A percentile compares a stretch with the other conserved stretches of the same genome.
These are phyloP conservation scores for Dictyostelium citrinum DNA, from an alignment of 78 protist genomes.

Conservation along the genomic window DNA sequence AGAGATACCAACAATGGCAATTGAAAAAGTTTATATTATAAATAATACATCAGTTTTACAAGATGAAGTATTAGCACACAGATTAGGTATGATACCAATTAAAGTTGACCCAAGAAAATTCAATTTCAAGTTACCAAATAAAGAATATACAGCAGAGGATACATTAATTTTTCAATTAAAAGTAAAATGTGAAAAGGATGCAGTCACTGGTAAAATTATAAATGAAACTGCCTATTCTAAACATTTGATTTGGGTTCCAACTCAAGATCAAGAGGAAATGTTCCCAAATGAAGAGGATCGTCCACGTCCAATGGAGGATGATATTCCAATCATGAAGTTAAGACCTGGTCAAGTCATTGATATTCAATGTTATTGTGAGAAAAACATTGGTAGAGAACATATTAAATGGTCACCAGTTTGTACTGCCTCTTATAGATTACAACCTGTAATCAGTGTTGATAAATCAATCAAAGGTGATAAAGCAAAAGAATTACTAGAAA, in stretches of 20 bases:
- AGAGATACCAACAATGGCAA: slow-evolving; percentile 95
- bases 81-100: slow-evolving; percentile 93
- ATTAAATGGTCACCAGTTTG: slow-evolving; percentile 98
- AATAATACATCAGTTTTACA: slow-evolving; percentile 94
- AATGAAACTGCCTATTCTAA: slow-evolving; percentile 43
- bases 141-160: slow-evolving; percentile 81
- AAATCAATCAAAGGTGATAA: slow-evolving; percentile 67
- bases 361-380: slow-evolving; percentile 63
- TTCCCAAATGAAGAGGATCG: slow-evolving; percentile 64
- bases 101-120: slow-evolving; percentile 87
- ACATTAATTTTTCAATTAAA: slow-evolving; percentile 70
- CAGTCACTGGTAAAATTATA: slow-evolving; percentile 35
- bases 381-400: slow-evolving; percentile 94
- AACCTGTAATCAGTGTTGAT: slow-evolving; percentile 84
- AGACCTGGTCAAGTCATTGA: slow-evolving; percentile 89
- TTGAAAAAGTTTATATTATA: slow-evolving; percentile 88
- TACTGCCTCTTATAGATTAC: slow-evolving; percentile 94
- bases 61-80: slow-evolving; percentile 94
- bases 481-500: slow-evolving; percentile 73
- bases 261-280: slow-evolving; percentile 79
- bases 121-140: slow-evolving; percentile 51
- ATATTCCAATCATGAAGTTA: slow-evolving; percentile 92
- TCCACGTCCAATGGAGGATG: slow-evolving; percentile 88
- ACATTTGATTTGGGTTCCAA: slow-evolving; percentile 92
- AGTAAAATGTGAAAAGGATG: slow-evolving; percentile 71